These are phyloP conservation scores for Avena insularis DNA, from an alignment of 176 grass and related monocot genomes.

Conservation along the genomic window DNA sequence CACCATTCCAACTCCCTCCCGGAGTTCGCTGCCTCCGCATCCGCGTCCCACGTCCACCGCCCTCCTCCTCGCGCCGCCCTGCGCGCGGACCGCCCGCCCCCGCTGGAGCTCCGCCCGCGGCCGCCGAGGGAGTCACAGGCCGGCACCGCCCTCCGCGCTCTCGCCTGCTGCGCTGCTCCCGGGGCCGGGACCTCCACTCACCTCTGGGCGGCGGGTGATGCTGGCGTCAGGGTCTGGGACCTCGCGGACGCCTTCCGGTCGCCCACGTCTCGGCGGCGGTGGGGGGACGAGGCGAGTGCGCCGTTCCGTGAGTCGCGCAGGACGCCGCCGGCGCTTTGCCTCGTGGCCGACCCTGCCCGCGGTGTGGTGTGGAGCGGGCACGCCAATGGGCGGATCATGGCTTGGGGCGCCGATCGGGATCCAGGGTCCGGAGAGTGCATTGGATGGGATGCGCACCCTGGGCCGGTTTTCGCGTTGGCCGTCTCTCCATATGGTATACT, in stretches of 20 bases:
- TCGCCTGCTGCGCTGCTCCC: constrained; percentile 54
- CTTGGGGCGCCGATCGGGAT: constrained; percentile 51
- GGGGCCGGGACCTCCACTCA: neutral
- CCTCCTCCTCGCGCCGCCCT: constrained; percentile 45
- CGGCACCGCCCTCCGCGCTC: constrained; percentile 50
- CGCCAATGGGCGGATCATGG: constrained; percentile 61
- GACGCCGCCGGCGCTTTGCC: constrained; percentile 54
- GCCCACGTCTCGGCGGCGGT: constrained; percentile 30
- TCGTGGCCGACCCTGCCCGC: constrained; percentile 49
- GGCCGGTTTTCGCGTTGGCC: constrained; percentile 62
- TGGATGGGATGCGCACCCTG: constrained; percentile 66
- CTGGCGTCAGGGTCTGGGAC: constrained; percentile 68
- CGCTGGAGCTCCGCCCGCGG: constrained; percentile 75
- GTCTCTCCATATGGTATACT: constrained; percentile 70
- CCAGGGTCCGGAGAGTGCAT: constrained; percentile 49
- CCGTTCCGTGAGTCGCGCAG: constrained; percentile 66
- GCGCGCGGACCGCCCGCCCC: constrained; percentile 49
- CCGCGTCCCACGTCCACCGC: constrained; percentile 30
- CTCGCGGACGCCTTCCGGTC: constrained; percentile 55
- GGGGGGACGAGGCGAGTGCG: constrained; percentile 68
- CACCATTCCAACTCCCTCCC: constrained; percentile 62
- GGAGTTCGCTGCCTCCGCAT: constrained; percentile 53
- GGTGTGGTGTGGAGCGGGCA: constrained; percentile 89
- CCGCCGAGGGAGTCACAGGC: constrained; percentile 69
- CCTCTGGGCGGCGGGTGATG: constrained; percentile 71